Evolutionary conservation across 2,329 filamentous ascomycete genomes (phyloP).

Genomic region (Exserohilum rostratum): DNA sequence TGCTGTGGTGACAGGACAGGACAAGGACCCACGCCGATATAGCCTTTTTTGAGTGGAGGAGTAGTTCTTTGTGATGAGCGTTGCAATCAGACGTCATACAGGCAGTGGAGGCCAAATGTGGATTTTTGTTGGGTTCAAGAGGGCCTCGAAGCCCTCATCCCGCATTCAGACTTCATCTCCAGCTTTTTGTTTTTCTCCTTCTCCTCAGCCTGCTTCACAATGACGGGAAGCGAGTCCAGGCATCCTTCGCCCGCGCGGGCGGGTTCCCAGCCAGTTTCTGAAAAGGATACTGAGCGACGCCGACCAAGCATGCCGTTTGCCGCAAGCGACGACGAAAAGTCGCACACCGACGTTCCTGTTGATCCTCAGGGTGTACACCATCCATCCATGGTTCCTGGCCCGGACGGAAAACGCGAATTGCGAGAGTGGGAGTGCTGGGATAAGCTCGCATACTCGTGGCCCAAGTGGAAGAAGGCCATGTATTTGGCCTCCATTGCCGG

Average conservation of each 20-base stretch:
- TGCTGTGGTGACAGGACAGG: conserved; percentile 1
- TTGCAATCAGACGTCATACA: conserved; percentile 11
- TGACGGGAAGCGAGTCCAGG: conserved; percentile 16
- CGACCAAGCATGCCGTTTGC: conserved; percentile 9
- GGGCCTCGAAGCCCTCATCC: conserved; percentile 8
- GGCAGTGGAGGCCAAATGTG: conserved; percentile 2
- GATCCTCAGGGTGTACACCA: conserved; percentile 15
- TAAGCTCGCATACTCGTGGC: conserved; percentile 54
- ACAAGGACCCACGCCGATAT: conserved; percentile 4
- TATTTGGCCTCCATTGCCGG: conserved; percentile 59
- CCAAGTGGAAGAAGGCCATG: conserved; percentile 58
- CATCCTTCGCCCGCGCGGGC: conserved; percentile 11
- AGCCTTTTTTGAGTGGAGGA: conserved; percentile 8
- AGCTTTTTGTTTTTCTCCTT: conserved; percentile 10
- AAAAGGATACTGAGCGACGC: conserved; percentile 8
- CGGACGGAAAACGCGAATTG: conserved; percentile 28
- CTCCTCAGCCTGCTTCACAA: conserved; percentile 1
- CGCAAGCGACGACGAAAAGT: conserved; percentile 22
- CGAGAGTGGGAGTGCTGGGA: conserved; percentile 55
- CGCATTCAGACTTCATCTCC: conserved; percentile 11
- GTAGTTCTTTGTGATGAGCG: neutral
- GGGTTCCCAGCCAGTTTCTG: conserved; percentile 2
- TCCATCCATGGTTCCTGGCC: conserved; percentile 10
- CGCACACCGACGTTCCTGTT: conserved; percentile 7
- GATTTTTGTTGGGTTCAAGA: conserved; percentile 14